Evolutionary conservation across 179 eudicot genomes (phyloP), one percentile per base, ranked within the genome.

Genomic region (Gypsophila paniculata): DNA sequence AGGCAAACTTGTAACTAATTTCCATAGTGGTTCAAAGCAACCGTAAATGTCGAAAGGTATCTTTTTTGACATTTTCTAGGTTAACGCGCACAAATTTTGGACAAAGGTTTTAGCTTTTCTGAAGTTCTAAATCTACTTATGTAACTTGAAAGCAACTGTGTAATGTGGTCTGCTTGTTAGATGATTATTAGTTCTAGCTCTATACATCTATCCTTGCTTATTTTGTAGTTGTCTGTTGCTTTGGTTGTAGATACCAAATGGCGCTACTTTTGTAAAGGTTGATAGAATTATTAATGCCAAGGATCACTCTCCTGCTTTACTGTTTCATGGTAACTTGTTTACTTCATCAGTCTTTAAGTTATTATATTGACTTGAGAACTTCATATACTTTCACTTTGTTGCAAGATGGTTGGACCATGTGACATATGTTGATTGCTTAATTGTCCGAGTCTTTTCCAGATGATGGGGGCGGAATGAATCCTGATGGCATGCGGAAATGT

Each of bases 401-500:
- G 13, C 38, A 42, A 57, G 60, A 61, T 63, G 60, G 71, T 62
- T 44, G 42, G n/a, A 23, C 67, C 69, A 49, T 60, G 17, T 29
- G 8, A 53, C 26, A 52, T 5, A 29, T 36, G 42, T 25, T 79
- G 19, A 68, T 52, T 70, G 65, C 19, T 66, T 58, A 72, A 49
- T 69, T 25, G 48, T 75, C 44, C 60, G 53, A 65, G 6, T 78
- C 70, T 66, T 71, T 12, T 71, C 70, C 83, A 94, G 99, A 94
- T 83, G 96, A 94, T 80, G 99, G 99, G 29, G 97, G 99, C 22
- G 99, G 99, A 73, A 94, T 94, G 99, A 87, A 91, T 85, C 96
- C 97, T 32, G 97, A 89, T 19, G 70, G 86, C 74, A 77, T 94
- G 52, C 85, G 97, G 72, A 91, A 89, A 82, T 94, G 99, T 81